A percentile compares a stretch with the other conserved stretches of the same genome.
phyloP scores from a whole-genome alignment of 352 stramenopile species.

The Globisporangium orthogonon region DNA sequence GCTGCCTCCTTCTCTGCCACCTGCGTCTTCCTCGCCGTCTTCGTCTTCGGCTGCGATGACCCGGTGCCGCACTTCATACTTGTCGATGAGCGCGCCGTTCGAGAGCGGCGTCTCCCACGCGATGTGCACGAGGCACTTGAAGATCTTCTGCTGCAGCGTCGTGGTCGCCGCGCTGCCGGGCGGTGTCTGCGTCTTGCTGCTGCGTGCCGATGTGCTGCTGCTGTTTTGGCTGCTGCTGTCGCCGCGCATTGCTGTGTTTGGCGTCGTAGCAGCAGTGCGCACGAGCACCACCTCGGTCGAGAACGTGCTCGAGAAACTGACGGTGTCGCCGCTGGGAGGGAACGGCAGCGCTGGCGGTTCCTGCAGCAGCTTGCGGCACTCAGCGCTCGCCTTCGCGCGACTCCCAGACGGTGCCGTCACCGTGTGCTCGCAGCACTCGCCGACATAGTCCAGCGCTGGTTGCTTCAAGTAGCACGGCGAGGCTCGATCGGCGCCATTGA shows the following conservation, averaged over 20 bases:
- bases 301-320: constrained; percentile 32
- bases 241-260: not conserved
- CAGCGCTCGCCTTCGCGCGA: constrained; percentile 18
- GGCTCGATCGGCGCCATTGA: constrained; percentile 45
- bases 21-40: constrained; percentile 5
- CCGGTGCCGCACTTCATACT: constrained; percentile 62
- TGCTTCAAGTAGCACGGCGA: constrained; percentile 48
- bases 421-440: constrained; percentile 42
- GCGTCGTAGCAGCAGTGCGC: constrained; percentile 15
- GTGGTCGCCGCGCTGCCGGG: constrained; percentile 3
- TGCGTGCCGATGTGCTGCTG: too few species aligned
- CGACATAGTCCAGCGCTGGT: constrained; percentile 37
- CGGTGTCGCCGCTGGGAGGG: constrained; percentile 15
- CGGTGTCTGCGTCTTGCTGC: not conserved
- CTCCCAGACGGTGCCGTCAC: constrained; percentile 4
- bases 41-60: constrained; percentile 26
- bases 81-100: constrained; percentile 65
- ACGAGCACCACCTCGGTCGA: constrained; percentile 34
- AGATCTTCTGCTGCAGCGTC: constrained; percentile 38
- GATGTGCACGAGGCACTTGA: constrained; percentile 44
- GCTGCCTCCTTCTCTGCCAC: not conserved
- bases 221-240: not conserved
- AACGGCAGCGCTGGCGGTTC: constrained; percentile 22
- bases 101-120: constrained; percentile 55
- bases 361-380: constrained; percentile 34